These are phyloP conservation scores for Thoreauomyces humboldtii DNA, from an alignment of 192 early-diverging fungal genomes.

Conservation along the genomic window DNA sequence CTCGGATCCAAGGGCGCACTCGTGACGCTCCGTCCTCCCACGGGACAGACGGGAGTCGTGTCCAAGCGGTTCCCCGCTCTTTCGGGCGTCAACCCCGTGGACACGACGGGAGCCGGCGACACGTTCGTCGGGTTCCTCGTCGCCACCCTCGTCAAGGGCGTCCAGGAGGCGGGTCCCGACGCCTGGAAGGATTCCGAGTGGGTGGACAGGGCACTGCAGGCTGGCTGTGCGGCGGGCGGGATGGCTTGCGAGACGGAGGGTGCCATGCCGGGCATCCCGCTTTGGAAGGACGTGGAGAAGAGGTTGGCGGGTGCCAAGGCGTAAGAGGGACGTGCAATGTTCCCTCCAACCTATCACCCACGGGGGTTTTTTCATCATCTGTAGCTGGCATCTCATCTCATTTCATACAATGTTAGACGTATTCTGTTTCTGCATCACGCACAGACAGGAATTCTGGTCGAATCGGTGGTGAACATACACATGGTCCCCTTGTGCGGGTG, in stretches of 20 bases:
- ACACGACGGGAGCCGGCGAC: slow-evolving; percentile 56
- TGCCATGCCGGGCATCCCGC: slow-evolving; percentile 67
- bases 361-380: too few relatives aligned
- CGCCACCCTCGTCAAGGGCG: slow-evolving; percentile 45
- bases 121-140: slow-evolving; percentile 70
- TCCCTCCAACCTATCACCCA: too few relatives aligned
- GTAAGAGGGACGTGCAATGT: too few relatives aligned
- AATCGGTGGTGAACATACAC: too few relatives aligned
- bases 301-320: slow-evolving; percentile 5
- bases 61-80: slow-evolving; percentile 45
- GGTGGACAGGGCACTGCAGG: slow-evolving; percentile 47
- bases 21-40: slow-evolving; percentile 28
- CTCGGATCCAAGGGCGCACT: slow-evolving; percentile 66
- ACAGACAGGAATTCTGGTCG: too few relatives aligned
- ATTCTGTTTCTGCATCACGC: too few relatives aligned
- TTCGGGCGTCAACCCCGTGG: slow-evolving; percentile 55
- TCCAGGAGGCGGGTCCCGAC: background rate
- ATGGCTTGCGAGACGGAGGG: slow-evolving; percentile 65
- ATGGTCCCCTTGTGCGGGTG: too few relatives aligned
- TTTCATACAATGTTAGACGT: too few relatives aligned
- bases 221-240: slow-evolving; percentile 63
- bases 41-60: slow-evolving; percentile 31
- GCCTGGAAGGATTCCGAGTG: slow-evolving; percentile 19
- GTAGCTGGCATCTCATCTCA: too few relatives aligned
- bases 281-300: slow-evolving; percentile 26